Base-by-base conservation (phyloP, 225 moss, liverwort and hornwort species). In the Straminergon stramineum region DNA sequence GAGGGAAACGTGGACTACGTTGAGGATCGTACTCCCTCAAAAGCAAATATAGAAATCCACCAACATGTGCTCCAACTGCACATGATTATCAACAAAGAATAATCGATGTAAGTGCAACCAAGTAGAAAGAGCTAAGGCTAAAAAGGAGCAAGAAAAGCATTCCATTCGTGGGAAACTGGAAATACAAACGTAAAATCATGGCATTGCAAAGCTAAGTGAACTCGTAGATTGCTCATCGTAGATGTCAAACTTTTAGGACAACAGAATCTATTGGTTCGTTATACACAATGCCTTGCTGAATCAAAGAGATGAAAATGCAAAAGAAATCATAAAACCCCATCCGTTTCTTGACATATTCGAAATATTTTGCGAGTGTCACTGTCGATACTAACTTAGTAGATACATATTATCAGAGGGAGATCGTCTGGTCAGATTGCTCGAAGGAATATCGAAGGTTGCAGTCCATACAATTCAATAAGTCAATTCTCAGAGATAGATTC, bases 11-110 rank as follows among this genome's bases (percentile, higher is more conserved):
- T 79, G 65, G 74, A n/a, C 39, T 79, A 45, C 73, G 65, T 87
- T 86, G 86, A 58, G 91, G 66, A 62, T 81, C 41, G 17, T 60
- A 31, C 17, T 30, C 81, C 31, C 62, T 41, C 84, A 84, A 28
- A 66, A n/a, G 9, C 18, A 67, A 14, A 48, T 90, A 68, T 8
- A 92, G 62, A 52, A 67, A 51, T 37, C 73, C 81, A 65, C 90
- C 81, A 26, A 88, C 48, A 13, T 67, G 21, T 23, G 90, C 87
- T 13, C 85, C 90, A 90, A 73, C 90, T 90, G 89, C 89, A 87
- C 39, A 51, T 31, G 62, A 28, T 57, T 58, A 80, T 60, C 80
- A 41, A 30, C 9, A 19, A 30, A 58, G 53, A 81, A 60, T 13
- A 39, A 80, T 58, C 39, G 8, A 48, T 41, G 13, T 8, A 62